Base-by-base conservation (phyloP, 2,329 filamentous ascomycete species). In the Diplodia seriata region DNA sequence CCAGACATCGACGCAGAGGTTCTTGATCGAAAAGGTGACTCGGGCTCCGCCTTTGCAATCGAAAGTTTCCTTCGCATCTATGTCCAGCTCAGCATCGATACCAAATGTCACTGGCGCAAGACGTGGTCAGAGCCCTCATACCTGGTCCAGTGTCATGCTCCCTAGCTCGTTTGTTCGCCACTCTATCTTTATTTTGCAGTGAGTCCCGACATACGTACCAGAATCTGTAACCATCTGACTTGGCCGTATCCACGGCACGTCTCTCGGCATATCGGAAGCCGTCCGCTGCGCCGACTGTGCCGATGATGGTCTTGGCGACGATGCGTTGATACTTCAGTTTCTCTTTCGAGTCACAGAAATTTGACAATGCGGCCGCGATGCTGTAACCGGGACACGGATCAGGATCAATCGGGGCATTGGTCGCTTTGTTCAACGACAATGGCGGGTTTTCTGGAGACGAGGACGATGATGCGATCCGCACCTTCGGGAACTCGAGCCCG, bases 121-220 rank as follows among this genome's bases (percentile, higher is more conserved):
- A 20, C 18, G 23, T 11, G n/a, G 11, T 2, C 40, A 12, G 43
- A n/a, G 43, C 18, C 8, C 20, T 12, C 63, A 33, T 66, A 66
- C 51, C 63, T 47, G 14, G 12, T 20, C 23, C 38, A 15, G 14
- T n/a, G 11, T 33, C 50, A 6, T 36, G 26, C 15, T 3, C 57
- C 9, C 15, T 40, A n/a, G 29, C 33, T 9, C 73, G 74, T 38
- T 64, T 68, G 65, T 74, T 75, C 65, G 66, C 69, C 31, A 73
- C 74, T 11, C 74, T 72, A 61, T 74, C 68, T 20, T 70, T 72
- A 68, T 78, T 77, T 67, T 77, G 73, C 3, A 75, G 67, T 29
- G 76, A 79, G 67, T 78, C 76, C 36, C 69, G 69, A 59, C 76
- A 79, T 11, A 78, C 70, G 69, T 75, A 79, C 50, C 72, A 76